Evolutionary conservation across 768 basidiomycete species (phyloP), one percentile per base, ranked within the genome.

Genomic region (Daedaleopsis nitida): DNA sequence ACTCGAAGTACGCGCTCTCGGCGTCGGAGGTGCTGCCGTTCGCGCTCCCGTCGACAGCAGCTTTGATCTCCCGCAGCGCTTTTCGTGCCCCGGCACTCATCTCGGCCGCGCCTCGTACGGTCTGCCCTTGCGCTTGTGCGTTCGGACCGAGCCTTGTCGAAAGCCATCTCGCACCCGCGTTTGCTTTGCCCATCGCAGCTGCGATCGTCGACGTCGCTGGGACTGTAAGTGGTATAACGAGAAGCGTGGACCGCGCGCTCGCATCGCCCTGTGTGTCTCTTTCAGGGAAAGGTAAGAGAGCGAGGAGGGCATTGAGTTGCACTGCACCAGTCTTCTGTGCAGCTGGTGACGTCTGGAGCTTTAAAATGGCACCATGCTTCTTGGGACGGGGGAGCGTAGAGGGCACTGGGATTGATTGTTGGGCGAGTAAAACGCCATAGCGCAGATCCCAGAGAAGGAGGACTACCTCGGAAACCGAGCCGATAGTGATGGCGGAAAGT

Each of bases 141-240:
- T 50, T 21, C 16, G 37, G 35, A 44, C n/a, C 39, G 21, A 34
- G 37, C 8, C 54, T 55, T 12, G 58, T 62, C n/a, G 54, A 63
- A 8, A 86, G 55, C 87, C 87, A 90, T 49, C 72, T 75, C 11
- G 69, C 69, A 9, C 80, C 78, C 6, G 76, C 73, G 3, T 70
- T 62, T 0, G 78, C 80, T 52, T 80, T 81, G 2, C 88, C 86
- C 65, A 91, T 77, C 0, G 86, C 88, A 53, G 77, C 77, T 3
- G 85, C 84, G 52, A 92, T 83, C 12, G 79, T 90, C 1, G 91
- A 91, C 10, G 70, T 76, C 1, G 70, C 53, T 2, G 84, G 86
- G 7, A 83, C 76, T 3, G 73, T 76, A 57, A 84, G 74, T 0
- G 91, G 91, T 0, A 90, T 74, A 24, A 86, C 79, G 39, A 90